phyloP scores from a whole-genome alignment of 352 stramenopile species.

The Pythium scleroteichum region DNA sequence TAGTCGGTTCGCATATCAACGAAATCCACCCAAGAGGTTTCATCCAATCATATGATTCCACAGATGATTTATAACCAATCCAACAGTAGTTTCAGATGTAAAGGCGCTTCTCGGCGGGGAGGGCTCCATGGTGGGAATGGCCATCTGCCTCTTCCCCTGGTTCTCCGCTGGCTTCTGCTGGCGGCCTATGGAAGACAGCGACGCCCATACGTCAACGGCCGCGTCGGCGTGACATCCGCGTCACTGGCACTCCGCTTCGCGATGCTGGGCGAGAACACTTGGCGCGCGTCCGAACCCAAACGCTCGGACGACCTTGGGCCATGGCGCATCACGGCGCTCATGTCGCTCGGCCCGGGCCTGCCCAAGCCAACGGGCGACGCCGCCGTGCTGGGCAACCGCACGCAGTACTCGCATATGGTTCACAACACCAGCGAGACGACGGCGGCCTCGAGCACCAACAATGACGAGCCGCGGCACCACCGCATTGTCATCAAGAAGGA shows the following conservation, averaged over 20 bases:
- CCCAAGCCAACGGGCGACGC: not conserved
- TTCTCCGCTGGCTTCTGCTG: not conserved
- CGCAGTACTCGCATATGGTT: constrained; percentile 13
- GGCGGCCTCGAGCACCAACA: constrained; percentile 6
- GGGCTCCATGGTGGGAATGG: not conserved
- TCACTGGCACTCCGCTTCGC: constrained; percentile 10
- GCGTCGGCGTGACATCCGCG: not conserved
- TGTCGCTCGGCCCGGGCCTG: constrained; percentile 21
- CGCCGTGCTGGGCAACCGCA: constrained; percentile 10
- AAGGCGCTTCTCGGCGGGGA: not conserved
- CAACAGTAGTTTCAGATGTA: not conserved
- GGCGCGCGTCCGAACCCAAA: constrained; percentile 24
- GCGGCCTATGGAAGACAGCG: not conserved
- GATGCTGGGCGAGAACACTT: constrained; percentile 54
- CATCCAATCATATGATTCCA: not conserved
- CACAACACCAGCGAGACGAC: constrained; percentile 6
- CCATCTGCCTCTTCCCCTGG: no score
- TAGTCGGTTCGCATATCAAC: constrained; percentile 1
- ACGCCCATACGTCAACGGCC: no score
- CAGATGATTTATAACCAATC: not conserved
- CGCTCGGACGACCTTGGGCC: constrained; percentile 12
- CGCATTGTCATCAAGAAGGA: constrained; percentile 25
- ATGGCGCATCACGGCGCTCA: constrained; percentile 25
- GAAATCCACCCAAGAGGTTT: not conserved
- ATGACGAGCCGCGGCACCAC: constrained; percentile 13